phyloP scores from a whole-genome alignment of 2,329 filamentous ascomycete genomes.

The Drechslerella coelobrocha region DNA sequence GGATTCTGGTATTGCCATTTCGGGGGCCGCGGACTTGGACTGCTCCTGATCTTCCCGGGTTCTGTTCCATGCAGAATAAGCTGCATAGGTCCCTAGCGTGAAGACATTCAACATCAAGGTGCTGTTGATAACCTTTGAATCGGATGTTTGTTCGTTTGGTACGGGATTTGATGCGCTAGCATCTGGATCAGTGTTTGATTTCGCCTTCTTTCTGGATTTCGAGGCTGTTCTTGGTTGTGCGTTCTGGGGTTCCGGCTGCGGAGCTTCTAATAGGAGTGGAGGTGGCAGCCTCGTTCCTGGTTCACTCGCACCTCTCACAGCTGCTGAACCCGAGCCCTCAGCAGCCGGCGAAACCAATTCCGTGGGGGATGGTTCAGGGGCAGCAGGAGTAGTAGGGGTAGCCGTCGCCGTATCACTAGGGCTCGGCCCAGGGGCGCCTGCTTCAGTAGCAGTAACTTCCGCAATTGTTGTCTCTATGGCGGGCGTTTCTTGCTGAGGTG shows the following conservation, averaged over 20 bases:
- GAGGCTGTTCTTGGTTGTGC: neutral
- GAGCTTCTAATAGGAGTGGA: constrained; percentile 13
- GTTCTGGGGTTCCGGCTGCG: constrained; percentile 10
- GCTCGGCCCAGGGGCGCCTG: constrained; percentile 34
- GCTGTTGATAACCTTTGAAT: constrained; percentile 37
- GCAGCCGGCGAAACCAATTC: too few relatives aligned
- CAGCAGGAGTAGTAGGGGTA: too few relatives aligned
- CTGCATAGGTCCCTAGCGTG: constrained; percentile 54
- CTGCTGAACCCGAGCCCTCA: neutral
- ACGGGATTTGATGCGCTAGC: constrained; percentile 9
- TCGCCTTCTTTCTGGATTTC: constrained; percentile 18
- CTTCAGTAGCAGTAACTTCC: constrained; percentile 1
- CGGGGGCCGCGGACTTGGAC: constrained; percentile 7
- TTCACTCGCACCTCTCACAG: neutral
- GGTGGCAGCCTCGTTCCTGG: constrained; percentile 26
- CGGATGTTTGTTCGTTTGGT: constrained; percentile 16
- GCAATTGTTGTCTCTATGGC: neutral
- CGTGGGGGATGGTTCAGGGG: too few relatives aligned
- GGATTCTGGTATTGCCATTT: constrained; percentile 8
- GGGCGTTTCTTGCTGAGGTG: neutral
- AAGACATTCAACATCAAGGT: constrained; percentile 51
- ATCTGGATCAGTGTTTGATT: constrained; percentile 10
- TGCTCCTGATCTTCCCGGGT: constrained; percentile 28
- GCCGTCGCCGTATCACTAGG: constrained; percentile 40
- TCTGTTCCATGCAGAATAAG: constrained; percentile 44